Evolutionary conservation across 2,329 filamentous ascomycete species (phyloP).

Genomic region (Epichloe amarillans): DNA sequence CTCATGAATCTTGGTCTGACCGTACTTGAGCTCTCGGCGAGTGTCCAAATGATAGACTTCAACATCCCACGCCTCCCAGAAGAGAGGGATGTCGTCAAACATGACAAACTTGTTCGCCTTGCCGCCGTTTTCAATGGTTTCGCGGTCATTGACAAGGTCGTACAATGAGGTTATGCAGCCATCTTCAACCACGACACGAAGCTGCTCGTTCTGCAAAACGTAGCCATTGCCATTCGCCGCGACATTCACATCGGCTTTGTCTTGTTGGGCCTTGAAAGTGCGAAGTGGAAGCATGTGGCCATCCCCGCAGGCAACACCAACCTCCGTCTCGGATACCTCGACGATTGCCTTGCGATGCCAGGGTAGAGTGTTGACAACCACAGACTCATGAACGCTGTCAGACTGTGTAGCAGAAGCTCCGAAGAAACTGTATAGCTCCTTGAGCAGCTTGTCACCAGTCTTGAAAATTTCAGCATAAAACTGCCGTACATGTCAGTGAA

Average conservation of each 20-base stretch:
- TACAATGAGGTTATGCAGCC: slow-evolving; percentile 77
- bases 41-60: slow-evolving; percentile 92
- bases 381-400: slow-evolving; percentile 31
- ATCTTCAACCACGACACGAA: slow-evolving; percentile 56
- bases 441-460: slow-evolving; percentile 57
- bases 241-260: slow-evolving; percentile 37
- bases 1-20: slow-evolving; percentile 58
- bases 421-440: slow-evolving; percentile 55
- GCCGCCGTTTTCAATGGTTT: slow-evolving; percentile 58
- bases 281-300: slow-evolving; percentile 39
- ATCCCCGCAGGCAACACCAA: slow-evolving; percentile 42
- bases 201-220: slow-evolving; percentile 64
- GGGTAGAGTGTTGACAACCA: slow-evolving; percentile 73
- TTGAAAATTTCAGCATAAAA: slow-evolving; percentile 75
- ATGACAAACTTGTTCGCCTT: slow-evolving; percentile 88
- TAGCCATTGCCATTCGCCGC: slow-evolving; percentile 47
- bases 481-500: slow-evolving; percentile 23
- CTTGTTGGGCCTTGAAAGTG: slow-evolving; percentile 30
- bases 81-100: slow-evolving; percentile 93
- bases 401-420: slow-evolving; percentile 39
- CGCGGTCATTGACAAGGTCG: slow-evolving; percentile 59
- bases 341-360: slow-evolving; percentile 72
- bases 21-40: slow-evolving; percentile 58
- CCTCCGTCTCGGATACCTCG: slow-evolving; percentile 40
- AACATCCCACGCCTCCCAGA: slow-evolving; percentile 97